phyloP scores from a whole-genome alignment of 495 filamentous ascomycete genomes.

The Beverwykella pulmonaria region DNA sequence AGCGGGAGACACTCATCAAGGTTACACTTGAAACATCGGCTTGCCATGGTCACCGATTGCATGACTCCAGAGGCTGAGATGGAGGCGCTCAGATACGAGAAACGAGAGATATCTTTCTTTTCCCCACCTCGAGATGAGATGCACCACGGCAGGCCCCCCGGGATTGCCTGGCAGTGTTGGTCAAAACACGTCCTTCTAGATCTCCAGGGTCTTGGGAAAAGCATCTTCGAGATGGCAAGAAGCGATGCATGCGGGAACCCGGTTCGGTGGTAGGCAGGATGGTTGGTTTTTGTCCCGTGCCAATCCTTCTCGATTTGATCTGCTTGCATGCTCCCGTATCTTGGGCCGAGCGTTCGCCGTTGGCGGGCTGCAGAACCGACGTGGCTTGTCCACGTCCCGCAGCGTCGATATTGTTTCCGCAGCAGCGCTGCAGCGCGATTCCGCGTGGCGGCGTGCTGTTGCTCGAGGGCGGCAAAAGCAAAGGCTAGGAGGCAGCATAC shows the following conservation, averaged over 20 bases:
- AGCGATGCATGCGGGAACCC: not conserved
- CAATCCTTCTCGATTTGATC: constrained; percentile 11
- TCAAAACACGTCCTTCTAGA: no score
- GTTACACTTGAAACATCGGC: constrained; percentile 5
- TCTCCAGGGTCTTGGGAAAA: no score
- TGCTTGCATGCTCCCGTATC: not conserved
- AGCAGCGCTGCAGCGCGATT: constrained; percentile 17
- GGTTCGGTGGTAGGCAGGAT: not conserved
- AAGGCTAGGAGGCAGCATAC: not conserved
- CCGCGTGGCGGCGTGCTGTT: constrained; percentile 11
- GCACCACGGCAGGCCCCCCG: no score
- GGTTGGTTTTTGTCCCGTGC: not conserved
- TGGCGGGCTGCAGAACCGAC: constrained; percentile 25
- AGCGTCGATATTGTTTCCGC: constrained; percentile 24
- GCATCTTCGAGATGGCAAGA: not conserved
- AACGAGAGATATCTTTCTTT: not conserved
- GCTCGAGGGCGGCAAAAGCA: constrained; percentile 5
- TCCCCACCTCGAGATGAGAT: no score
- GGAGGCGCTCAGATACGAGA: not conserved
- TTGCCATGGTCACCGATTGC: constrained; percentile 5
- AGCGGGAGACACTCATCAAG: not conserved
- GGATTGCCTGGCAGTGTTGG: no score
- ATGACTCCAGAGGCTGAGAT: constrained; percentile 5
- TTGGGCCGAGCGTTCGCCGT: constrained; percentile 11
- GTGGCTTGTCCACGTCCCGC: constrained; percentile 27